phyloP scores from a whole-genome alignment of 2,329 filamentous ascomycete genomes.

The Colletotrichum chlorophyti region DNA sequence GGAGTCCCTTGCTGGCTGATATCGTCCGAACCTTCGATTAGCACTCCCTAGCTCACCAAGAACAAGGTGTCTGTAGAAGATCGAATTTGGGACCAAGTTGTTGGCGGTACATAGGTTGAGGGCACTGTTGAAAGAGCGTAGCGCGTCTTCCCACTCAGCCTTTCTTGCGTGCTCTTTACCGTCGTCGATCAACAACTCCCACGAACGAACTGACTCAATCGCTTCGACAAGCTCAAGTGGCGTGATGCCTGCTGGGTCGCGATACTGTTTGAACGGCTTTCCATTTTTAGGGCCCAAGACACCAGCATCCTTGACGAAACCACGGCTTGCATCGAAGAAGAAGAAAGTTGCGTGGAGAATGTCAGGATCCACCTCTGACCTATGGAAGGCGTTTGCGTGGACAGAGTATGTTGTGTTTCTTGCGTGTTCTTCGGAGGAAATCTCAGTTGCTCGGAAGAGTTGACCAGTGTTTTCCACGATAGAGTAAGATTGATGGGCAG shows the following conservation, averaged over 20 bases:
- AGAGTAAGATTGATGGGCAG: constrained; percentile 32
- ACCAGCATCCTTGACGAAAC: constrained; percentile 35
- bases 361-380: constrained; percentile 34
- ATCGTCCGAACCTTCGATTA: constrained; percentile 39
- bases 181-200: constrained; percentile 30
- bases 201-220: constrained; percentile 30
- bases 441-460: constrained; percentile 28
- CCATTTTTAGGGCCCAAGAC: constrained; percentile 38
- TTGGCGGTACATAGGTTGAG: constrained; percentile 31
- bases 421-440: constrained; percentile 17
- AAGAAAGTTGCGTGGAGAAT: constrained; percentile 40
- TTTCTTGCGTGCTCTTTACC: constrained; percentile 25
- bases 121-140: constrained; percentile 33
- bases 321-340: constrained; percentile 41
- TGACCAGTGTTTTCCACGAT: constrained; percentile 32
- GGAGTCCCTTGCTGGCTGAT: constrained; percentile 32
- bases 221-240: constrained; percentile 25
- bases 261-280: constrained; percentile 22
- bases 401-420: constrained; percentile 36
- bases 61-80: constrained; percentile 30
- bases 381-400: constrained; percentile 37
- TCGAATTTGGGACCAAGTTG: constrained; percentile 14
- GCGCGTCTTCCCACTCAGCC: constrained; percentile 33
- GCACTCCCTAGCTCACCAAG: constrained; percentile 36
- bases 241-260: constrained; percentile 28